Evolutionary conservation across 768 basidiomycete species (phyloP).

Genomic region (Pholiota molesta): DNA sequence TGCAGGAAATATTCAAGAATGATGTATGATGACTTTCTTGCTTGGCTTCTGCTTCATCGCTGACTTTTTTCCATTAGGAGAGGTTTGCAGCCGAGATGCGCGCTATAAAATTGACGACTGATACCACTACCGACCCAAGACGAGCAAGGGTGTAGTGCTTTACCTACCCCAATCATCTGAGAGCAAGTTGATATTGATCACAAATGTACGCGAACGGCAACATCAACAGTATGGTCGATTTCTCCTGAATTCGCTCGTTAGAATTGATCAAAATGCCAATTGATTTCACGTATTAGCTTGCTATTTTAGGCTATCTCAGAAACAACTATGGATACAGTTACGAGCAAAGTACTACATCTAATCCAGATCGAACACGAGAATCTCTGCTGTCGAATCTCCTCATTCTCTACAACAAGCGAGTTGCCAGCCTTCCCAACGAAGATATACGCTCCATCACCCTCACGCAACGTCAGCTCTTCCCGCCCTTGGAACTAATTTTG

Average conservation of each 20-base stretch:
- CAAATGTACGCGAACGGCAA: no score
- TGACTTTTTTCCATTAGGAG: conserved; percentile 11
- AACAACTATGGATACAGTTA: neutral
- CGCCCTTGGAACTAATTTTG: conserved; percentile 43
- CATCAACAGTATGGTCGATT: no score
- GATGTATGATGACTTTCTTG: conserved; percentile 37
- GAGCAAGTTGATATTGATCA: no score
- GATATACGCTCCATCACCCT: conserved; percentile 90
- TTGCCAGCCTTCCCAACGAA: conserved; percentile 46
- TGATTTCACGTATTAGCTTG: no score
- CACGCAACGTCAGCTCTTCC: conserved; percentile 60
- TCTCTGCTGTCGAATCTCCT: conserved; percentile 70
- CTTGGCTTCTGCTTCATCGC: conserved; percentile 8
- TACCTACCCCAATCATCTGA: no score
- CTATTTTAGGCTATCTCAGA: neutral
- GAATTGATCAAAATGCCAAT: no score
- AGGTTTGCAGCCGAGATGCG: conserved; percentile 26
- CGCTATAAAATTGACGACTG: conserved; percentile 25
- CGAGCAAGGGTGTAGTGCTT: neutral
- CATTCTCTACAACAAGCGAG: conserved; percentile 55
- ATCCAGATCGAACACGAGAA: conserved; percentile 81
- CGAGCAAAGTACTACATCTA: conserved; percentile 17
- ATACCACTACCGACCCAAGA: conserved; percentile 28
- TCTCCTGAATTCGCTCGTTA: no score
- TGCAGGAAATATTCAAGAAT: conserved; percentile 40